Percentiles rank a stretch among this genome's conserved stretches.
These are phyloP conservation scores for Digitaria exilis DNA, from an alignment of 202 grass and related monocot species.

Conservation along the genomic window DNA sequence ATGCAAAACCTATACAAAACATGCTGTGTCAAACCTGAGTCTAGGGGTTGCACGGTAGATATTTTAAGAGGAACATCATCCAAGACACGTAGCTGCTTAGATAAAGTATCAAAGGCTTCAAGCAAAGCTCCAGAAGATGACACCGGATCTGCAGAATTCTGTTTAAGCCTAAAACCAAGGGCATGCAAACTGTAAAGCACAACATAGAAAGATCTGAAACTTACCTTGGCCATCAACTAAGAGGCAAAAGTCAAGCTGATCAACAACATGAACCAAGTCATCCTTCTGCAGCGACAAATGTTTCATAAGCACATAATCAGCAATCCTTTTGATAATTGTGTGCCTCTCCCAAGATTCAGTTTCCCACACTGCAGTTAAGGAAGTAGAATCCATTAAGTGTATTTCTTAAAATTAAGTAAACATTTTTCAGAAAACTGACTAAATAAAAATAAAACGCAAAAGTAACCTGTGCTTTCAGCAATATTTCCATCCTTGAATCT, in stretches of 20 bases:
- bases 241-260: conserved; percentile 95
- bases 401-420: conserved; percentile 16
- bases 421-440: conserved; percentile 18
- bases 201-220: conserved; percentile 38
- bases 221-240: conserved; percentile 74
- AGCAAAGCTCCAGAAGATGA: conserved; percentile 69
- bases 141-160: conserved; percentile 66
- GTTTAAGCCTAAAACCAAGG: conserved; percentile 15
- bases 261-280: conserved; percentile 72
- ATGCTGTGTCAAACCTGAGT: conserved; percentile 58
- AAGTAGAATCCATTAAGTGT: conserved; percentile 24
- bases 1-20: conserved; percentile 26
- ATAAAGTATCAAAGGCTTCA: conserved; percentile 73
- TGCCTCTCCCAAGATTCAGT: conserved; percentile 74
- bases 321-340: conserved; percentile 80
- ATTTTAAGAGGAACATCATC: conserved; percentile 90
- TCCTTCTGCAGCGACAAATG: conserved; percentile 70
- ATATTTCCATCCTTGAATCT: conserved; percentile 95
- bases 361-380: conserved; percentile 77
- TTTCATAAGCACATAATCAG: conserved; percentile 67
- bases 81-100: conserved; percentile 69
- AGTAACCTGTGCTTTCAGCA: conserved; percentile 92
- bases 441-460: conserved; percentile 30
- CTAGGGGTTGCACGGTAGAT: conserved; percentile 76
- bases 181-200: conserved; percentile 15